phyloP scores from a whole-genome alignment of 192 early-diverging fungal genomes.

The Entomortierella chlamydospora region DNA sequence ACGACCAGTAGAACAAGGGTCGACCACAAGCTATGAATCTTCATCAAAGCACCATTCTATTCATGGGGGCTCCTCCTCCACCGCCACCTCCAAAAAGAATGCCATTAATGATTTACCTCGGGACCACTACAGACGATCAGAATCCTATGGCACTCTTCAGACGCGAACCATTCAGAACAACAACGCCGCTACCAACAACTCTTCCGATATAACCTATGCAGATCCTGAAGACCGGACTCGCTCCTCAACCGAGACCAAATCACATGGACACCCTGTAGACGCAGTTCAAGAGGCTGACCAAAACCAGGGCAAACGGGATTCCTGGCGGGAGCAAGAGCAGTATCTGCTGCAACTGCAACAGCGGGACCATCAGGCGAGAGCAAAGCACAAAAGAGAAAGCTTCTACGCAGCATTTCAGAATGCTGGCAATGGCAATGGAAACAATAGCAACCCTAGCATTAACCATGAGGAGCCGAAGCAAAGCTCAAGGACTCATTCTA shows the following conservation, averaged over 20 bases:
- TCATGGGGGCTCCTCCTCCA: constrained; percentile 10
- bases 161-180: constrained; percentile 7
- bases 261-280: background rate
- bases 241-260: background rate
- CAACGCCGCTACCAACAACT: background rate
- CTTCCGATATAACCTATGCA: constrained; percentile 3
- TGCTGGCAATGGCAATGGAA: background rate
- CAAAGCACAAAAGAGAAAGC: constrained; percentile 43
- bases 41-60: constrained; percentile 30
- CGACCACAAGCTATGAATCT: constrained; percentile 8
- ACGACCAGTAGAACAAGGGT: constrained; percentile 8
- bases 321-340: constrained; percentile 53
- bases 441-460: background rate
- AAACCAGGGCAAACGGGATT: constrained; percentile 24
- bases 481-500: constrained; percentile 9
- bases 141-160: constrained; percentile 40
- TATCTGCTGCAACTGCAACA: constrained; percentile 46
- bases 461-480: constrained; percentile 25
- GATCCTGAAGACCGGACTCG: constrained; percentile 7
- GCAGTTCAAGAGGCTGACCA: background rate
- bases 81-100: constrained; percentile 8
- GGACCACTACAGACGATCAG: constrained; percentile 41
- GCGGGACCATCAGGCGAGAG: constrained; percentile 44
- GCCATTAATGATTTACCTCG: constrained; percentile 4
- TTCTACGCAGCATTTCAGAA: constrained; percentile 50